Base-by-base conservation (phyloP, 768 basidiomycete species). In the Collybia sordida region DNA sequence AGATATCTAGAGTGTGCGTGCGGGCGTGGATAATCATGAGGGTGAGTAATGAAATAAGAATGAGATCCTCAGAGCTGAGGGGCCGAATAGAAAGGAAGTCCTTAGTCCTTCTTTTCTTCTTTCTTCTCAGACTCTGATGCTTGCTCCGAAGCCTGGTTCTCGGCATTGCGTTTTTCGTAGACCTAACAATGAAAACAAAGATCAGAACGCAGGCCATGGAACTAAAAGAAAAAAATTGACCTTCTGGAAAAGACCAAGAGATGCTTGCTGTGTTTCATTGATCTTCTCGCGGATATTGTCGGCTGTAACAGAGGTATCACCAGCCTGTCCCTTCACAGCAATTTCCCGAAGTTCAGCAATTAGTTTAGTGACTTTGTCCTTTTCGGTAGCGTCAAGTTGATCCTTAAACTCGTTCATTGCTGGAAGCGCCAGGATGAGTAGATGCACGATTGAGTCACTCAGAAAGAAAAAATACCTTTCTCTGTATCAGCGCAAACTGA, bases 321-420 rank as follows among this genome's bases (percentile, higher is more conserved):
- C 87, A 55, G 83, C 81, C 68, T 95, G 93, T 37, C 91, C 97
- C 80, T 97, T 95, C 58, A 78, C 77, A 14, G 93, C 85, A 57
- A 98, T 63, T 68, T 94, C 93, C 41, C 94, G 84, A 42, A 98
- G 86, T 72, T 98, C 93, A 48, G 70, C 69, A 25, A 99, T 72
- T 40, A 96, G 88, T 69, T 87, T 88, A 46, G 85, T 72, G 58
- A 99, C 95, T 76, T 95, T 98, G 64, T 95, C 93, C 73, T 88
- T 88, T 81, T 99, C 97, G 2, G 84, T 69, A 6, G 82, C 82
- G 57, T 98, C 95, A 49, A 99, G 84, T 65, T 98, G 93, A 40
- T 96, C 92, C 78, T 95, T 94, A 83, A 98, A 98, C 73, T 99
- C 97, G 62, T 78, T 82, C 88, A 98, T 90, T 15, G 94, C 92